Evolutionary conservation across 75 land plant species (phyloP).

Genomic region (Larix kaempferi): DNA sequence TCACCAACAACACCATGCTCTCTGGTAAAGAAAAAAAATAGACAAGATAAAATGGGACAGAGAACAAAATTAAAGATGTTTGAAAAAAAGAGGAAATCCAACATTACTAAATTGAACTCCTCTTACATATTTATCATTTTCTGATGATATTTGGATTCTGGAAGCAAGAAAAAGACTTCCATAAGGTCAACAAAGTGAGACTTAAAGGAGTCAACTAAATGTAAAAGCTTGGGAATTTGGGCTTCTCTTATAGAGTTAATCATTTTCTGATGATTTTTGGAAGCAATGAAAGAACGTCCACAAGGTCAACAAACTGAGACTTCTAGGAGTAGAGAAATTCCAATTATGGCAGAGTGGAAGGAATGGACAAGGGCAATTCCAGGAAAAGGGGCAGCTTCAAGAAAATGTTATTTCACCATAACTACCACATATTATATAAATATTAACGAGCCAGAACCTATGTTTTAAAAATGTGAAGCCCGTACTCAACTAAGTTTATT

Average conservation of each 20-base stretch:
- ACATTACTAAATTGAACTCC: neutral
- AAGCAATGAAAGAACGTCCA: neutral
- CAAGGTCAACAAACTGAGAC: neutral
- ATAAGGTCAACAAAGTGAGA: neutral
- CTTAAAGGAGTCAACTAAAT: neutral
- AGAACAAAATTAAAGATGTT: neutral
- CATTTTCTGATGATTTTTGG: neutral
- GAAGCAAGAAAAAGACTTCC: neutral
- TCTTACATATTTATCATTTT: neutral
- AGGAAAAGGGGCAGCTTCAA: neutral
- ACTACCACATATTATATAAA: neutral
- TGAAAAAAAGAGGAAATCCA: neutral
- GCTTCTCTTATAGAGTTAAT: neutral
- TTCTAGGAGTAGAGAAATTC: neutral
- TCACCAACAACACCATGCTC: constrained; percentile 90
- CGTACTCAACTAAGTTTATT: too few relatives aligned
- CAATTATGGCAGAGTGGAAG: neutral
- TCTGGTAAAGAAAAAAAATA: constrained; percentile 22
- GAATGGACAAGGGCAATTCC: neutral
- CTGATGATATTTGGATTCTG: neutral
- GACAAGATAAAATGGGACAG: neutral
- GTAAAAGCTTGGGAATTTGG: neutral
- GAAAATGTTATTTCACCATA: neutral
- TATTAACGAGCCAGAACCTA: neutral
- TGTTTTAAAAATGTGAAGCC: neutral